Evolutionary conservation across 306 rosid genomes (phyloP), one percentile per base, ranked within the genome.

Genomic region (Crotalaria pallida): DNA sequence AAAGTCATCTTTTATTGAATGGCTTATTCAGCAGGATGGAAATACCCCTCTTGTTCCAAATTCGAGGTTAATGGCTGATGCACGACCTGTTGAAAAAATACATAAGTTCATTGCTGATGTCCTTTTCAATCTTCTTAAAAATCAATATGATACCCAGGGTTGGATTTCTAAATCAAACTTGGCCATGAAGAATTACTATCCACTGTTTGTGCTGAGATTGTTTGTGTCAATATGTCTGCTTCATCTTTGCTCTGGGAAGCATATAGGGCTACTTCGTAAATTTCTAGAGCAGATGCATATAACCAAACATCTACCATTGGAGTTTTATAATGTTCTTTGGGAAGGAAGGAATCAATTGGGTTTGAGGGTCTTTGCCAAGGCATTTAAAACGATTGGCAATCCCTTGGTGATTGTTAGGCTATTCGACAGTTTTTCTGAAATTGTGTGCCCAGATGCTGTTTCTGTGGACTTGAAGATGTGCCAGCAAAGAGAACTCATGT

Each of bases 1-100:
- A 19, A 82, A 80, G 65, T 79, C 93, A 43, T 80, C 81, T 48
- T 87, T 89, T 53, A 40, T 62, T 44, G 96, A 92, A 51, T 92
- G 93, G 97, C 76, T 92, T 11, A 75, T 79, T 40, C 51, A 48
- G 73, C 78, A 72, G 17, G 75, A 83, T 40, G 83, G 64, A 26
- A 68, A 60, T 43, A 40, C 77, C n/a, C 47, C 15, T 34, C 16
- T 33, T 18, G 15, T 3, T 1, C 6, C 44, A 38, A 55, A 74
- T 71, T 44, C 58, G 72, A 64, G 47, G 58, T 24, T 0, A 0
- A 40, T 43, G 51, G 16, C 41, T 33, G 23, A 40, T 31, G 45
- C 22, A 10, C 34, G 2, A 17, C 65, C 21, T 23, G 33, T 61
- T 6, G 50, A 6, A 34, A 3, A 12, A 3, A 17, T 60, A 29